These are phyloP conservation scores for Simplicillium sp. DNA, from an alignment of 2,329 filamentous ascomycete species.

Conservation along the genomic window DNA sequence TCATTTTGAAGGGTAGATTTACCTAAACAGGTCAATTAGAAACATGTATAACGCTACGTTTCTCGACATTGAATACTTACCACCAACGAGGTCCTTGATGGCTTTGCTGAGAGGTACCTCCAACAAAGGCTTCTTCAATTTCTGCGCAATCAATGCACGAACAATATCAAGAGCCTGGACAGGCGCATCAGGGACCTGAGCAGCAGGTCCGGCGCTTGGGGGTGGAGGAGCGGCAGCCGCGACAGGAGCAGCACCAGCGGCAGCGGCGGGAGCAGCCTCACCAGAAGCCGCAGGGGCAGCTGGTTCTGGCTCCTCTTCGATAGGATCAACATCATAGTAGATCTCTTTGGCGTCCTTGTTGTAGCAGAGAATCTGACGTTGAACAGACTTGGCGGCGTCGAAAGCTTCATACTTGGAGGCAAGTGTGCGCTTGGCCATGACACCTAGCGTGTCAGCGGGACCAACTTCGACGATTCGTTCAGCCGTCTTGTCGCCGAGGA, in stretches of 20 bases:
- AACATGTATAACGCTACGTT: background rate
- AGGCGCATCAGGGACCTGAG: constrained; percentile 75
- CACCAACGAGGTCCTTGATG: constrained; percentile 96
- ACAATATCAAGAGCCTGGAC: constrained; percentile 86
- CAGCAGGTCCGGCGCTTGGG: constrained; percentile 74
- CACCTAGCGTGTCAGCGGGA: constrained; percentile 90
- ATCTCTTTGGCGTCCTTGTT: constrained; percentile 99
- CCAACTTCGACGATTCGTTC: constrained; percentile 98
- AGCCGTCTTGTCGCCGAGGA: constrained; percentile 89
- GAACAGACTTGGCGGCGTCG: constrained; percentile 91
- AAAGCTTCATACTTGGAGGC: constrained; percentile 98
- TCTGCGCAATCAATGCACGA: constrained; percentile 83
- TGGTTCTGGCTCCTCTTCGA: constrained; percentile 78
- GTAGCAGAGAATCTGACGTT: constrained; percentile 97
- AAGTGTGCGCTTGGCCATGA: constrained; percentile 93
- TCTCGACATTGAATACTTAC: constrained; percentile 41
- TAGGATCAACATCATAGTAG: constrained; percentile 95
- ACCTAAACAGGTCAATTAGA: constrained; percentile 39
- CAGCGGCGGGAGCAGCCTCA: constrained; percentile 40
- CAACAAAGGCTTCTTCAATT: constrained; percentile 85
- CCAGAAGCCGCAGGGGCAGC: constrained; percentile 37
- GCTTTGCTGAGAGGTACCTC: constrained; percentile 93
- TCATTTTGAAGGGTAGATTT: constrained; percentile 99
- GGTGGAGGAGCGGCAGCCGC: constrained; percentile 49
- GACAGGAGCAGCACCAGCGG: constrained; percentile 45